These are phyloP conservation scores for Raffaelea ambrosiae DNA, from an alignment of 2,329 filamentous ascomycete species.

Conservation along the genomic window DNA sequence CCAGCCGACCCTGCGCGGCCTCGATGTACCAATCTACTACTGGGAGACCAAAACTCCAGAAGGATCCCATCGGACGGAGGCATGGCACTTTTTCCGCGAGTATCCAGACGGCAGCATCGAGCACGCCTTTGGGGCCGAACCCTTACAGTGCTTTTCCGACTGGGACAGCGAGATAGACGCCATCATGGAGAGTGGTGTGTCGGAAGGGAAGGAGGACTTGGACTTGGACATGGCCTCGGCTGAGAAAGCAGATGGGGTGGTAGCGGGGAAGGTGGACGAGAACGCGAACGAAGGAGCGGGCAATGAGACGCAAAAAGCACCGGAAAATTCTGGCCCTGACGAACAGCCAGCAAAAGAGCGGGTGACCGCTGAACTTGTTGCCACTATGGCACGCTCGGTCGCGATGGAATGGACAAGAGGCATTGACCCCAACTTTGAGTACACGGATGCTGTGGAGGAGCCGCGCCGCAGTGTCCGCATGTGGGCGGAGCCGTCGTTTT, in stretches of 20 bases:
- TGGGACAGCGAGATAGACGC: too few species aligned
- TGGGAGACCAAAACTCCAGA: not conserved
- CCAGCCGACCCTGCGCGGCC: too few species aligned
- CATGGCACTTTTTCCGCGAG: not conserved
- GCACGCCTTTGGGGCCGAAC: not conserved
- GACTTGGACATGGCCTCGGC: not conserved
- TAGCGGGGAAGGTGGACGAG: not conserved
- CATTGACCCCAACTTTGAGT: not conserved
- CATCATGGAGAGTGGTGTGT: too few species aligned
- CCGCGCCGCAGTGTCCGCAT: not conserved
- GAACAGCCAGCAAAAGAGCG: too few species aligned
- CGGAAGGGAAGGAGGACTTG: not conserved
- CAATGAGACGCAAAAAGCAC: too few species aligned
- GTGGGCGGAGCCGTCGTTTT: not conserved
- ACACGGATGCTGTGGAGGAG: not conserved
- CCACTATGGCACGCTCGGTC: too few species aligned
- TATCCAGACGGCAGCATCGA: not conserved
- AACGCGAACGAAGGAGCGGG: not conserved
- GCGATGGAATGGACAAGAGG: too few species aligned
- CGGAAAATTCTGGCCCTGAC: too few species aligned
- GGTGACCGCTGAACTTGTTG: too few species aligned
- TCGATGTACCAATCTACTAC: not conserved
- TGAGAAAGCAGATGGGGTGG: not conserved
- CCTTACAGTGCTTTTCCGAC: constrained; percentile 1
- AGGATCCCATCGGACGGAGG: not conserved